Conservation (phyloP, 2,329 filamentous ascomycete genomes). For the Fusarium nurragi region DNA sequence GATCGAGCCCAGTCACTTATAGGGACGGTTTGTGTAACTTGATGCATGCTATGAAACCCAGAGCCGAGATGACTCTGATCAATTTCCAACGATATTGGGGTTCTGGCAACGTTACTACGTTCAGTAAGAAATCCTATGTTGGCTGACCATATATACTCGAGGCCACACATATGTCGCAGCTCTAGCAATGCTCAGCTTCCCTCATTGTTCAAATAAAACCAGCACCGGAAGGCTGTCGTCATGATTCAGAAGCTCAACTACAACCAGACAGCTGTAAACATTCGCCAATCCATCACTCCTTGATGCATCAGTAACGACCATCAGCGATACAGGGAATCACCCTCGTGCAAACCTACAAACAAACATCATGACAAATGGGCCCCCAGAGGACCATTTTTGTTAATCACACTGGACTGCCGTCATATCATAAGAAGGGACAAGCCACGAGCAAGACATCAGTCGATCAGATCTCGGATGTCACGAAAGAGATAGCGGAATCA, state of each 20-base stretch:
- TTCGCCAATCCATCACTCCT: background rate
- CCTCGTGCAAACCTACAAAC: background rate
- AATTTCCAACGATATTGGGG: background rate
- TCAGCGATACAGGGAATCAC: background rate
- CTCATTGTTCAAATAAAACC: conserved; percentile 18
- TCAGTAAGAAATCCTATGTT: background rate
- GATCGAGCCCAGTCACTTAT: background rate
- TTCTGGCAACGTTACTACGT: background rate
- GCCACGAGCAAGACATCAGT: background rate
- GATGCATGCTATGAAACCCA: conserved; percentile 8
- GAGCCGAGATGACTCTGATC: conserved; percentile 9
- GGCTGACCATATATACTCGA: background rate
- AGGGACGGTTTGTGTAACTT: conserved; percentile 9
- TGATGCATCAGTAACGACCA: background rate
- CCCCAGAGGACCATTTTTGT: background rate
- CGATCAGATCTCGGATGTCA: background rate
- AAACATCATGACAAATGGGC: background rate
- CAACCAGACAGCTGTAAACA: background rate
- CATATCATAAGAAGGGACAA: background rate
- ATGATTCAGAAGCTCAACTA: background rate
- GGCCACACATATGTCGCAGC: conserved; percentile 7
- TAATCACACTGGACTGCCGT: background rate
- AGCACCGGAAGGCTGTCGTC: background rate
- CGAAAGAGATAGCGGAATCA: background rate
- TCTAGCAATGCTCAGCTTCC: conserved; percentile 21